Evolutionary conservation across 306 rosid genomes (phyloP).

Genomic region (Quercus glauca): DNA sequence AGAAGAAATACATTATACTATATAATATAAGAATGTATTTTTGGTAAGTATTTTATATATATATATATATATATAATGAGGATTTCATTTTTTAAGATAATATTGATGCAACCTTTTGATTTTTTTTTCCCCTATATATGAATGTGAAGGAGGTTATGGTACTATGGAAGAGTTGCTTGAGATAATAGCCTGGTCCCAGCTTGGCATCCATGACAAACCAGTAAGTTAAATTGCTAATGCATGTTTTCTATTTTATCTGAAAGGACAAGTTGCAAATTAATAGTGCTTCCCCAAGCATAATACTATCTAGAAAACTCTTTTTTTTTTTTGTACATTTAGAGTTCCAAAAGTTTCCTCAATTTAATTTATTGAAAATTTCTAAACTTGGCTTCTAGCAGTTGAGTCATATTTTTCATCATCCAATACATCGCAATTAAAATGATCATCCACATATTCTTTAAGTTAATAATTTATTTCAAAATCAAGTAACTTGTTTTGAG

Average conservation of each 20-base stretch:
- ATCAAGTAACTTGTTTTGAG: no score
- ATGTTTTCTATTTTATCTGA: neutral
- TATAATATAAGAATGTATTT: neutral
- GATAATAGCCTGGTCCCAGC: slow-evolving; percentile 42
- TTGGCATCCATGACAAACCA: slow-evolving; percentile 44
- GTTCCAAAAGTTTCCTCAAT: no score
- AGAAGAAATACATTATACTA: neutral
- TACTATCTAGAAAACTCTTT: no score
- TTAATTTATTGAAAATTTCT: no score
- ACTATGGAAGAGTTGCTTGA: slow-evolving; percentile 43
- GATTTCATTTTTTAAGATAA: neutral
- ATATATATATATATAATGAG: neutral
- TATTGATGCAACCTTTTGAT: neutral
- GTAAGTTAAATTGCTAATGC: slow-evolving; percentile 7
- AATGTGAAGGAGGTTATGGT: slow-evolving; percentile 20
- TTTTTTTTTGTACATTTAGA: no score
- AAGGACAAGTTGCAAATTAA: neutral
- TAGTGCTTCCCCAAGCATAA: neutral
- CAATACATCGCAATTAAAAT: no score
- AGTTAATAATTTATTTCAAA: no score
- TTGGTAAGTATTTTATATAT: neutral
- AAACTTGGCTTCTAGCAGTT: no score
- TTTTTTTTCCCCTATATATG: neutral
- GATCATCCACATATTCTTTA: no score
- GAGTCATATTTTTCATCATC: no score